phyloP scores from a whole-genome alignment of 1,284 basidiomycete species.

The Gomphus bonarii region DNA sequence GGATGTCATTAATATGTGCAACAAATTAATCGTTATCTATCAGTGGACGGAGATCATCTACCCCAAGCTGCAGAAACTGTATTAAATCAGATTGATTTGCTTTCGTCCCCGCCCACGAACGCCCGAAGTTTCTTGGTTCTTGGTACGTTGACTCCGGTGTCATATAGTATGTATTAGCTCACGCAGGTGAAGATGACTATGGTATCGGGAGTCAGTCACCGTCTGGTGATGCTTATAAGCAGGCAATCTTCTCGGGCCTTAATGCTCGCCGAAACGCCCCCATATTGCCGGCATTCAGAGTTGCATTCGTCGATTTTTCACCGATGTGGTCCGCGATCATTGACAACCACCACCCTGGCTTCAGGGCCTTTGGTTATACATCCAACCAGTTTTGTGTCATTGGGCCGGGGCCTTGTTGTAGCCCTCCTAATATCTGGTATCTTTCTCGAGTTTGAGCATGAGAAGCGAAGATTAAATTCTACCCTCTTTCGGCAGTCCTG shows the following conservation, averaged over 20 bases:
- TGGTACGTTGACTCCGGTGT: not conserved
- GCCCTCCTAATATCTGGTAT: not conserved
- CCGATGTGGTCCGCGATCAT: constrained; percentile 37
- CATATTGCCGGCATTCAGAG: constrained; percentile 22
- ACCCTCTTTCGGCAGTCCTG: constrained; percentile 16
- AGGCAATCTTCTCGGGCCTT: constrained; percentile 28
- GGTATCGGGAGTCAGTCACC: constrained; percentile 29
- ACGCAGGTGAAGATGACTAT: constrained; percentile 28
- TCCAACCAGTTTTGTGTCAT: not conserved
- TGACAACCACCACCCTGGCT: constrained; percentile 27
- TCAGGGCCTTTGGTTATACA: constrained; percentile 36
- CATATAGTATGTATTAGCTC: not conserved
- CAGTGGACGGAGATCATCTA: constrained; percentile 24
- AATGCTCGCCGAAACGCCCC: constrained; percentile 18
- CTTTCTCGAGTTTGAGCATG: not conserved
- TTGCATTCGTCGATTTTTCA: constrained; percentile 35
- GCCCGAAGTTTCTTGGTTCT: constrained; percentile 35
- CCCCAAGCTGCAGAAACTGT: constrained; percentile 26
- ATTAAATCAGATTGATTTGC: constrained; percentile 26
- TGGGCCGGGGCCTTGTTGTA: not conserved
- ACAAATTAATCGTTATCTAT: not conserved
- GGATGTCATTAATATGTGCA: not conserved
- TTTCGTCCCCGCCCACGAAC: constrained; percentile 31
- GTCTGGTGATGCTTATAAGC: constrained; percentile 33
- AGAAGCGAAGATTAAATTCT: constrained; percentile 12